phyloP scores from a whole-genome alignment of 768 basidiomycete genomes.

The Suillus weaverae region DNA sequence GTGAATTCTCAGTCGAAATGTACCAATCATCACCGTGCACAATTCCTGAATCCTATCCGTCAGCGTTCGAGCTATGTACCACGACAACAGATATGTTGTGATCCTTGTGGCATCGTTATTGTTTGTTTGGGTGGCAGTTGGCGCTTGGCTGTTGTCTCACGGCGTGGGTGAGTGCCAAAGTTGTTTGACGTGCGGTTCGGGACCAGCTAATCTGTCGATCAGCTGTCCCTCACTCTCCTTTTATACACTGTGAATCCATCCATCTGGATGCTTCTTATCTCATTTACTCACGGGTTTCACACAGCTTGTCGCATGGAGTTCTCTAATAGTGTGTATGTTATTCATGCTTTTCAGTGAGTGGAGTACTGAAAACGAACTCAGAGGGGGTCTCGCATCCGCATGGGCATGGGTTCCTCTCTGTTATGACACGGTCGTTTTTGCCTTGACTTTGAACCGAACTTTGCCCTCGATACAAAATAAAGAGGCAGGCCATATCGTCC shows the following conservation, averaged over 20 bases:
- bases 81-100: constrained; percentile 9
- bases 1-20: constrained; percentile 22
- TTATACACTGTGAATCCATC: constrained; percentile 13
- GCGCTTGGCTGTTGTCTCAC: constrained; percentile 54
- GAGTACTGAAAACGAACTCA: constrained; percentile 3
- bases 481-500: constrained; percentile 20
- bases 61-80: constrained; percentile 24
- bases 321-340: constrained; percentile 20
- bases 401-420: constrained; percentile 43
- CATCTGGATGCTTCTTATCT: constrained; percentile 24
- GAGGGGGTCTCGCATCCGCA: constrained; percentile 28
- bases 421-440: constrained; percentile 39
- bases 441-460: constrained; percentile 35
- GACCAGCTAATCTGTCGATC: constrained; percentile 2
- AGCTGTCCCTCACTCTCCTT: constrained; percentile 17
- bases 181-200: background rate
- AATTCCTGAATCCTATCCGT: background rate
- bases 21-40: background rate
- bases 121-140: constrained; percentile 43
- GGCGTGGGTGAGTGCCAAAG: constrained; percentile 45
- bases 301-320: constrained; percentile 46
- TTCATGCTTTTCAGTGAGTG: background rate
- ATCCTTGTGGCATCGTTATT: constrained; percentile 33
- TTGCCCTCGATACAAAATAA: constrained; percentile 18
- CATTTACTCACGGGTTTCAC: background rate